Percentiles rank a stretch among this genome's conserved stretches.
Conservation (phyloP, 768 basidiomycete species). For the Calocybe cyanea region DNA sequence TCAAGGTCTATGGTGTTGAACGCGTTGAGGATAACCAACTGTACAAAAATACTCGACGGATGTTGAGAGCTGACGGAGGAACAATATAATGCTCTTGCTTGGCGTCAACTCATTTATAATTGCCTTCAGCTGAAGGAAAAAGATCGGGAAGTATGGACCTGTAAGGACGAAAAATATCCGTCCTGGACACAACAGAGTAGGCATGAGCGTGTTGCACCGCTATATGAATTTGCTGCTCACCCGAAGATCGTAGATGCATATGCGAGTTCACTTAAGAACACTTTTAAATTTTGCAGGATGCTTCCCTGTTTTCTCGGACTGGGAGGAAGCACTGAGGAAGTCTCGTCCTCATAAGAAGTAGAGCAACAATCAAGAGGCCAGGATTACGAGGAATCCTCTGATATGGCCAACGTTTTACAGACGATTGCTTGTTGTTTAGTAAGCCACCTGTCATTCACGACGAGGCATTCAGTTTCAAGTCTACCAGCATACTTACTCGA, state of each 20-base stretch:
- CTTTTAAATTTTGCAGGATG: constrained; percentile 22
- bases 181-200: background rate
- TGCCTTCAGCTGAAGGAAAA: constrained; percentile 55
- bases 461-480: too few relatives aligned
- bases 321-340: constrained; percentile 37
- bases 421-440: too few relatives aligned
- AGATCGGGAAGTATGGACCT: constrained; percentile 49
- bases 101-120: constrained; percentile 41
- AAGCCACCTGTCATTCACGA: too few relatives aligned
- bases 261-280: constrained; percentile 38
- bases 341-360: constrained; percentile 34
- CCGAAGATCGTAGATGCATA: constrained; percentile 40
- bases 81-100: constrained; percentile 50
- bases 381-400: too few relatives aligned
- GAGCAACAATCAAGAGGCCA: constrained; percentile 24
- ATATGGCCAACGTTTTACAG: too few relatives aligned
- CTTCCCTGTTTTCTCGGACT: constrained; percentile 27
- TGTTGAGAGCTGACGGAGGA: constrained; percentile 7
- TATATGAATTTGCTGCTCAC: constrained; percentile 13
- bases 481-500: too few relatives aligned
- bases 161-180: constrained; percentile 29
- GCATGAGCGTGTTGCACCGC: background rate
- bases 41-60: constrained; percentile 18
- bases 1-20: constrained; percentile 37
- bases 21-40: constrained; percentile 54